phyloP scores from a whole-genome alignment of 2,329 filamentous ascomycete genomes.

The Gyromitra esculenta region DNA sequence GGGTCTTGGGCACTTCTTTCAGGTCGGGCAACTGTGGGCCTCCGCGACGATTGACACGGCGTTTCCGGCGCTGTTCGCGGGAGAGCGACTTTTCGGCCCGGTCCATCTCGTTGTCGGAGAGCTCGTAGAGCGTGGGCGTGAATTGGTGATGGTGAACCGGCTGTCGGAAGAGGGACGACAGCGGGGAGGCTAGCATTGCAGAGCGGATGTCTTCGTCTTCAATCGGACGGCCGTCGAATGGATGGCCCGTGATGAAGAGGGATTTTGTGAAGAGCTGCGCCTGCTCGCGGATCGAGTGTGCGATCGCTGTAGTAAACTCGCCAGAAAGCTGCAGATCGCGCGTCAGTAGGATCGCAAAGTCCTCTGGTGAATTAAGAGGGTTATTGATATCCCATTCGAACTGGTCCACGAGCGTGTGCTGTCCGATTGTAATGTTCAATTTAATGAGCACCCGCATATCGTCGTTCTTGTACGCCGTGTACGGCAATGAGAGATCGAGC shows the following conservation, averaged over 20 bases:
- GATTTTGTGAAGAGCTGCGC: slow-evolving; percentile 93
- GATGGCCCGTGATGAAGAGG: slow-evolving; percentile 90
- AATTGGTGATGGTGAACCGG: slow-evolving; percentile 94
- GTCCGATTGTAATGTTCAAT: slow-evolving; percentile 95
- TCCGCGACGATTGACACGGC: slow-evolving; percentile 91
- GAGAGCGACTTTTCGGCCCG: slow-evolving; percentile 91
- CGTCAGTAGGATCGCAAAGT: slow-evolving; percentile 90
- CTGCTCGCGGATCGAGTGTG: slow-evolving; percentile 96
- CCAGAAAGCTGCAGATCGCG: slow-evolving; percentile 89
- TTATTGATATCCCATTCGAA: slow-evolving; percentile 99
- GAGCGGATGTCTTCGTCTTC: slow-evolving; percentile 89
- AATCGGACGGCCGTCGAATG: slow-evolving; percentile 91
- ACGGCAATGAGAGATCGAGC: slow-evolving; percentile 87
- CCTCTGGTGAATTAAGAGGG: slow-evolving; percentile 89
- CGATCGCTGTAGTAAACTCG: slow-evolving; percentile 96
- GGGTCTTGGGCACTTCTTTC: slow-evolving; percentile 91
- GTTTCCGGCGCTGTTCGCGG: slow-evolving; percentile 90
- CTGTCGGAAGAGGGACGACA: slow-evolving; percentile 84
- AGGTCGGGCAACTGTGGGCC: slow-evolving; percentile 94
- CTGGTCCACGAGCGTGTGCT: slow-evolving; percentile 92
- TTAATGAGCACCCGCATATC: slow-evolving; percentile 98
- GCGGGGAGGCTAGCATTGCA: slow-evolving; percentile 84
- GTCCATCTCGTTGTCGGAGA: slow-evolving; percentile 89
- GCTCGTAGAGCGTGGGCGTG: slow-evolving; percentile 90
- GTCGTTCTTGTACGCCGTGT: slow-evolving; percentile 96